Percentiles rank a stretch among this genome's conserved stretches.
Conservation (phyloP, 306 rosid species). For the Herpetospermum pedunculosum region DNA sequence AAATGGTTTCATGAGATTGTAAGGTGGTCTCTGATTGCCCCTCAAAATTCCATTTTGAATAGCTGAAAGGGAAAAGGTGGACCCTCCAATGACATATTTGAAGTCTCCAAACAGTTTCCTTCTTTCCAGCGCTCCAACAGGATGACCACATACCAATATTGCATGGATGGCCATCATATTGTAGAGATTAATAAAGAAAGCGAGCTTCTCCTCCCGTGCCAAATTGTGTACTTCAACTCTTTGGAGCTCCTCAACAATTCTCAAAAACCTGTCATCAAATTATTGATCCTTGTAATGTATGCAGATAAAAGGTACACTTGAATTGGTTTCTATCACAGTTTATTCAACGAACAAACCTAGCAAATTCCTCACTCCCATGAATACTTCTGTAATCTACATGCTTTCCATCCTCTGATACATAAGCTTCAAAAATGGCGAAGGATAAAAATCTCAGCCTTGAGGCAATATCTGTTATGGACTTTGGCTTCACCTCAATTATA, state of each 20-base stretch:
- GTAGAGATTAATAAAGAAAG: slow-evolving; percentile 87
- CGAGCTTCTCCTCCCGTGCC: slow-evolving; percentile 79
- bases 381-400: slow-evolving; percentile 64
- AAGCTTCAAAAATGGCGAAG: slow-evolving; percentile 73
- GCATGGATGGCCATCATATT: slow-evolving; percentile 97
- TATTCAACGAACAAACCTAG: slow-evolving; percentile 47
- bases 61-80: slow-evolving; percentile 71
- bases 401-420: slow-evolving; percentile 53
- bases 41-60: slow-evolving; percentile 91
- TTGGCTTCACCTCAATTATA: slow-evolving; percentile 57
- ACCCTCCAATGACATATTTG: slow-evolving; percentile 73
- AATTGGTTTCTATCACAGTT: neutral
- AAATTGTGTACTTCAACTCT: slow-evolving; percentile 58
- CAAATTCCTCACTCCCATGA: slow-evolving; percentile 86
- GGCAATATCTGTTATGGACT: slow-evolving; percentile 64
- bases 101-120: slow-evolving; percentile 71
- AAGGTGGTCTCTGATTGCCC: slow-evolving; percentile 86
- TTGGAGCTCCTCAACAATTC: slow-evolving; percentile 89
- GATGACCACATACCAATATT: slow-evolving; percentile 59
- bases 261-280: slow-evolving; percentile 51
- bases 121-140: slow-evolving; percentile 67
- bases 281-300: neutral
- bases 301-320: neutral
- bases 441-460: slow-evolving; percentile 67
- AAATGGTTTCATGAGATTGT: slow-evolving; percentile 77